Percentiles rank a stretch among this genome's conserved stretches.
phyloP scores from a whole-genome alignment of 2,329 filamentous ascomycete genomes.

The Colletotrichum sidae region DNA sequence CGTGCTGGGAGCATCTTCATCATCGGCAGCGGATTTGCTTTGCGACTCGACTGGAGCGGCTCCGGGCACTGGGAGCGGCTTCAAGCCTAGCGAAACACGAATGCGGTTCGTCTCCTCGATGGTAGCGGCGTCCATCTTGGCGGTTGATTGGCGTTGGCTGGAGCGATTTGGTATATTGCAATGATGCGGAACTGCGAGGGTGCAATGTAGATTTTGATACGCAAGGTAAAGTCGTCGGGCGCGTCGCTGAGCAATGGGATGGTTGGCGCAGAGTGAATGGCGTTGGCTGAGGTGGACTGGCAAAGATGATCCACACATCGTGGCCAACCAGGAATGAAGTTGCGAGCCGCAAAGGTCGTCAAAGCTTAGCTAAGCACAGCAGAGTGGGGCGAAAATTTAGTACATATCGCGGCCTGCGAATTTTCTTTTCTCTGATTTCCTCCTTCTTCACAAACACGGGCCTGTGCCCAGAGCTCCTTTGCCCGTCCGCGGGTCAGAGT shows the following conservation, averaged over 20 bases:
- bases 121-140: slow-evolving; percentile 73
- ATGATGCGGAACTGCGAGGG: not conserved
- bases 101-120: slow-evolving; percentile 97
- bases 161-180: too few relatives aligned
- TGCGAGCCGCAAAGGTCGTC: slow-evolving; percentile 4
- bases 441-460: slow-evolving; percentile 67
- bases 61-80: slow-evolving; percentile 87
- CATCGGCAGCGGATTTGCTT: slow-evolving; percentile 59
- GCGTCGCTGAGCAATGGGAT: slow-evolving; percentile 17
- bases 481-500: slow-evolving; percentile 72
- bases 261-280: not conserved
- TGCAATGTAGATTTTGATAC: not conserved
- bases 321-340: slow-evolving; percentile 34
- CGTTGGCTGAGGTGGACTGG: not conserved
- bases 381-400: slow-evolving; percentile 26
- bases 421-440: slow-evolving; percentile 47
- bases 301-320: slow-evolving; percentile 17
- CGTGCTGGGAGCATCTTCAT: slow-evolving; percentile 82
- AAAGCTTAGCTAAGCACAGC: slow-evolving; percentile 28
- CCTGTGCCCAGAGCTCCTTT: slow-evolving; percentile 89
- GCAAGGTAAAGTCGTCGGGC: not conserved
- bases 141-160: not conserved
- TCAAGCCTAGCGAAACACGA: slow-evolving; percentile 88
- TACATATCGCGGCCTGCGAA: slow-evolving; percentile 37
- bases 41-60: slow-evolving; percentile 56